Evolutionary conservation across 306 rosid species (phyloP).

Genomic region (Casuarina cunninghamiana): DNA sequence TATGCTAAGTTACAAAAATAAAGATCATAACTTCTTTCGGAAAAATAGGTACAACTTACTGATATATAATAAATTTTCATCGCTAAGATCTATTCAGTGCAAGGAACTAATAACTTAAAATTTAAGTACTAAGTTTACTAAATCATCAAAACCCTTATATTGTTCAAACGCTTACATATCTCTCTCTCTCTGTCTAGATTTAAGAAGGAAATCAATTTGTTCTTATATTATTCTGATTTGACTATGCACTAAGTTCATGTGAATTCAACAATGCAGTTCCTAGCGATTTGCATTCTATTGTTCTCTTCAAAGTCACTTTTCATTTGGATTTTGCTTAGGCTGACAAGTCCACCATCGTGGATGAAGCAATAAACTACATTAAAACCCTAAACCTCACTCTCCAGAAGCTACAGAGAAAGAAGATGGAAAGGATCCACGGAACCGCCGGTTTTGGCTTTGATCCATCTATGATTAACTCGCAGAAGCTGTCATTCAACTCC

Average conservation of each 20-base stretch:
- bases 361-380: conserved; percentile 63
- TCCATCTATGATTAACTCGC: conserved; percentile 9
- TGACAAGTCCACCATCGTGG: conserved; percentile 69
- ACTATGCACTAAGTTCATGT: background rate
- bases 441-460: conserved; percentile 2
- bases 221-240: too few relatives aligned
- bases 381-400: conserved; percentile 37
- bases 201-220: too few relatives aligned
- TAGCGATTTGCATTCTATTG: background rate
- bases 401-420: conserved; percentile 49
- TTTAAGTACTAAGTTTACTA: too few relatives aligned
- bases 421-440: conserved; percentile 43
- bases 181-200: too few relatives aligned
- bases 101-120: too few relatives aligned
- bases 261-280: background rate
- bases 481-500: conserved; percentile 22
- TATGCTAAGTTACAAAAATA: too few relatives aligned
- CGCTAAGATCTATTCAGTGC: too few relatives aligned
- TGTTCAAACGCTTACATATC: too few relatives aligned
- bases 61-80: too few relatives aligned
- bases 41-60: too few relatives aligned
- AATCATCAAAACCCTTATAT: too few relatives aligned
- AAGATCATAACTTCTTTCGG: too few relatives aligned
- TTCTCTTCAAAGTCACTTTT: background rate
- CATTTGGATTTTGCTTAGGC: conserved; percentile 35